These are phyloP conservation scores for Verticillium nonalfalfae DNA, from an alignment of 2,329 filamentous ascomycete genomes.

Conservation along the genomic window DNA sequence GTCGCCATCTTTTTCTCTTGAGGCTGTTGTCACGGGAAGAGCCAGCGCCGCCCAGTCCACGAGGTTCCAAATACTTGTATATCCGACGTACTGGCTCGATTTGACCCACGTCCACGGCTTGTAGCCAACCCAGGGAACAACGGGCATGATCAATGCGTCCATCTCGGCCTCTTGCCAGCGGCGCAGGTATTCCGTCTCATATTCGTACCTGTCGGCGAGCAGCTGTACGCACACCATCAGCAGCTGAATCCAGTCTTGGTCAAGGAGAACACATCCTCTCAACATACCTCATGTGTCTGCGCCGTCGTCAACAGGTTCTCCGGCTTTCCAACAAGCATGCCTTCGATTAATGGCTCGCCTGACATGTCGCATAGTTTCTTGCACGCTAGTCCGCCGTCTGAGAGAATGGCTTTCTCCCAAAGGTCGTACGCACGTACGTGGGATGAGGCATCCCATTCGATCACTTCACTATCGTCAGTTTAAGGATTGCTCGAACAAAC, in stretches of 20 bases:
- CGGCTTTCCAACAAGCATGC: constrained; percentile 8
- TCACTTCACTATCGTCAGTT: constrained; percentile 5
- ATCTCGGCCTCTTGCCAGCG: constrained; percentile 34
- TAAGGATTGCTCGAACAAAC: background rate
- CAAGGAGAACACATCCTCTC: too few relatives aligned
- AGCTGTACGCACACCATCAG: constrained; percentile 16
- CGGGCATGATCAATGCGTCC: constrained; percentile 18
- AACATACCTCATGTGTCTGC: constrained; percentile 20
- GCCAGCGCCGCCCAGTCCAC: constrained; percentile 20
- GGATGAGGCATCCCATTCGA: constrained; percentile 15
- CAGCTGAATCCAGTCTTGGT: background rate
- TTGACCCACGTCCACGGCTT: constrained; percentile 16
- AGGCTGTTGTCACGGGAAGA: constrained; percentile 20
- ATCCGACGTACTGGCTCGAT: constrained; percentile 22
- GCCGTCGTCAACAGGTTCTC: background rate
- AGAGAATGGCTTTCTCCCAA: constrained; percentile 18
- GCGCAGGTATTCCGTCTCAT: constrained; percentile 20
- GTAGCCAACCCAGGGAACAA: constrained; percentile 16
- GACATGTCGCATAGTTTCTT: constrained; percentile 20
- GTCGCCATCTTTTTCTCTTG: constrained; percentile 19
- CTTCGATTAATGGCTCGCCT: constrained; percentile 36
- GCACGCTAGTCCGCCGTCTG: constrained; percentile 17
- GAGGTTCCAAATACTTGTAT: constrained; percentile 24
- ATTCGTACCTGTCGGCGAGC: constrained; percentile 34
- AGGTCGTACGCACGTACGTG: constrained; percentile 15